Percentiles rank a stretch among this genome's conserved stretches.
Evolutionary conservation across 2,329 filamentous ascomycete genomes (phyloP).

Genomic region (Alternaria gansuensis): DNA sequence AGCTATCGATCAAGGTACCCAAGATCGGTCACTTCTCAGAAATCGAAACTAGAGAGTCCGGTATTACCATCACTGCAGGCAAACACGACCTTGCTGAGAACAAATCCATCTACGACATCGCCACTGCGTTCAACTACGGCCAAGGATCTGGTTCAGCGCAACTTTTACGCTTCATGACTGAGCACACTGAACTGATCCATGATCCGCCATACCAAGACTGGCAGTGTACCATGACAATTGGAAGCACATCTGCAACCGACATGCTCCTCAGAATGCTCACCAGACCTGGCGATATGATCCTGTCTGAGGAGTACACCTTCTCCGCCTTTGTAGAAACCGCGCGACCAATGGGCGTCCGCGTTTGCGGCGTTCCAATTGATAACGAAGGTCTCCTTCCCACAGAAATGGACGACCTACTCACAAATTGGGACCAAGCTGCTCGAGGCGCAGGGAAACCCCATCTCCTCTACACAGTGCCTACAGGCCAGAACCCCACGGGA

Average conservation of each 20-base stretch:
- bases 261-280: constrained; percentile 84
- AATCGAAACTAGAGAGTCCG: constrained; percentile 68
- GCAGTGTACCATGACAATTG: constrained; percentile 82
- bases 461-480: constrained; percentile 76
- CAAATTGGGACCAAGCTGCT: constrained; percentile 68
- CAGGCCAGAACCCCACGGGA: constrained; percentile 90
- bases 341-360: constrained; percentile 67
- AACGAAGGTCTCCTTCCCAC: constrained; percentile 70
- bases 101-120: constrained; percentile 74
- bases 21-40: constrained; percentile 74
- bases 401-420: constrained; percentile 69
- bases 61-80: constrained; percentile 70
- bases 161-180: constrained; percentile 87
- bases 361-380: constrained; percentile 71
- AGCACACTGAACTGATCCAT: constrained; percentile 93
- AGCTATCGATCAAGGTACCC: constrained; percentile 78
- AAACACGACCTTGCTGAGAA: constrained; percentile 82
- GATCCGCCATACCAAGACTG: constrained; percentile 90
- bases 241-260: constrained; percentile 86
- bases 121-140: constrained; percentile 91
- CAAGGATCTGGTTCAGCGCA: constrained; percentile 87
- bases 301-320: constrained; percentile 94
- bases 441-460: constrained; percentile 69
- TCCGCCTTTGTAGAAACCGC: constrained; percentile 76
- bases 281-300: constrained; percentile 75